Evolutionary conservation across 257 asterid species (phyloP).

Genomic region (Scutellaria baicalensis): DNA sequence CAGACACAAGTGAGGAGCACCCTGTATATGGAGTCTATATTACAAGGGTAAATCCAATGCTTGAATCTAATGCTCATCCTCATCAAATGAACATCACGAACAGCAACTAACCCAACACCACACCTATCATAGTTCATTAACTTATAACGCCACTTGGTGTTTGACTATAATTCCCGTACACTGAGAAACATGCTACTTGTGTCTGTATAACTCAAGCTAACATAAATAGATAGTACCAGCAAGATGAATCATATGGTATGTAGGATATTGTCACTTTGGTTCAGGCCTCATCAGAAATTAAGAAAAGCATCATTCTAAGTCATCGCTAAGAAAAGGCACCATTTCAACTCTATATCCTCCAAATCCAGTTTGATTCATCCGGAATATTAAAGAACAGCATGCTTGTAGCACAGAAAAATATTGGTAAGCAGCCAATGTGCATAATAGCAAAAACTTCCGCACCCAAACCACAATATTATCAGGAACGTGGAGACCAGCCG

Average conservation of each 20-base stretch:
- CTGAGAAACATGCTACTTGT: slow-evolving; percentile 5
- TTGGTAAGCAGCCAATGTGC: slow-evolving; percentile 11
- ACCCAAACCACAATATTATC: slow-evolving; percentile 75
- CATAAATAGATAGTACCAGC: neutral
- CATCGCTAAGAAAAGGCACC: slow-evolving; percentile 4
- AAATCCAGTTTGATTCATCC: slow-evolving; percentile 13
- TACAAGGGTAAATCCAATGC: neutral
- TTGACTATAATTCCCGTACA: neutral
- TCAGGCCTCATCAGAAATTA: neutral
- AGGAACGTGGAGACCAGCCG: slow-evolving; percentile 87
- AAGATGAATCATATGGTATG: slow-evolving; percentile 12
- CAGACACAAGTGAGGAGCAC: slow-evolving; percentile 38
- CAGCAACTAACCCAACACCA: neutral
- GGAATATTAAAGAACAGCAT: slow-evolving; percentile 1
- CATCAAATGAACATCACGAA: slow-evolving; percentile 5
- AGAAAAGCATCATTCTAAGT: slow-evolving; percentile 7
- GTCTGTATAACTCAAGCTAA: slow-evolving; percentile 15
- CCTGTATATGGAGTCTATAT: slow-evolving; percentile 10
- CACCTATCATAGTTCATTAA: slow-evolving; percentile 2
- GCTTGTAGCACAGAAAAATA: neutral
- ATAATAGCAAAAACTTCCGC: slow-evolving; percentile 28
- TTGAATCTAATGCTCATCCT: slow-evolving; percentile 11
- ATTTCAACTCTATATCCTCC: slow-evolving; percentile 10
- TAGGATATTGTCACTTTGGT: neutral
- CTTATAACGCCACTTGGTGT: neutral